A percentile compares a stretch with the other conserved stretches of the same genome.
Evolutionary conservation across 192 early-diverging fungal species (phyloP).

Genomic region (Spizellomyces sp.): DNA sequence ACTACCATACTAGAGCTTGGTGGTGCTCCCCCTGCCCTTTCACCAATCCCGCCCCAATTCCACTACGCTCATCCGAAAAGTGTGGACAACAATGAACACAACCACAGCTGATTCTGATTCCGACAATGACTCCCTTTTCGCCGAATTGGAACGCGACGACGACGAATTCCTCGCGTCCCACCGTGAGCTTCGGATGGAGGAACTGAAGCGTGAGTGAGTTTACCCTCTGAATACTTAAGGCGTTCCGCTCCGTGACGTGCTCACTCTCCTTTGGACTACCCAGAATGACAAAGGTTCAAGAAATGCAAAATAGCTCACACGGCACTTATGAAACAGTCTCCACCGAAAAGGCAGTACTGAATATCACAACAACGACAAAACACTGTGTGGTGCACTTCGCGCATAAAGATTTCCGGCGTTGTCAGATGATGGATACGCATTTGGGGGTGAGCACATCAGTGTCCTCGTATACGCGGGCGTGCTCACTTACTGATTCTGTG

Average conservation of each 20-base stretch:
- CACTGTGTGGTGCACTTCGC: conserved; percentile 81
- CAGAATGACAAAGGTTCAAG: conserved; percentile 65
- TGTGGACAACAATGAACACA: neutral
- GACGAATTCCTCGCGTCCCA: conserved; percentile 72
- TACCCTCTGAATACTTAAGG: too few species aligned
- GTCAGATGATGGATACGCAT: conserved; percentile 92
- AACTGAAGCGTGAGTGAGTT: conserved; percentile 83
- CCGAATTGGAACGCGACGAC: conserved; percentile 81
- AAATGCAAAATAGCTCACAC: conserved; percentile 61
- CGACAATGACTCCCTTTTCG: conserved; percentile 74
- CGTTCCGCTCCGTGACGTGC: too few species aligned
- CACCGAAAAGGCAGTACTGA: conserved; percentile 83
- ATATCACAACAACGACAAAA: conserved; percentile 74
- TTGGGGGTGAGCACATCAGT: conserved; percentile 53
- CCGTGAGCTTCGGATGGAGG: conserved; percentile 82
- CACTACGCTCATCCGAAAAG: too few species aligned
- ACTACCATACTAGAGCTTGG: too few species aligned
- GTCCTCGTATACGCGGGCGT: neutral
- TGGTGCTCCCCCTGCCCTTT: too few species aligned
- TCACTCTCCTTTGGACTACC: neutral
- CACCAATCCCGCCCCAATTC: too few species aligned
- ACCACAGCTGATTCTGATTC: neutral
- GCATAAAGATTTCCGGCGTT: conserved; percentile 92
- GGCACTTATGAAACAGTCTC: conserved; percentile 76
- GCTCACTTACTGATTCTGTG: neutral